Conservation (phyloP, 768 basidiomycete genomes). For the Lactarius indigo region DNA sequence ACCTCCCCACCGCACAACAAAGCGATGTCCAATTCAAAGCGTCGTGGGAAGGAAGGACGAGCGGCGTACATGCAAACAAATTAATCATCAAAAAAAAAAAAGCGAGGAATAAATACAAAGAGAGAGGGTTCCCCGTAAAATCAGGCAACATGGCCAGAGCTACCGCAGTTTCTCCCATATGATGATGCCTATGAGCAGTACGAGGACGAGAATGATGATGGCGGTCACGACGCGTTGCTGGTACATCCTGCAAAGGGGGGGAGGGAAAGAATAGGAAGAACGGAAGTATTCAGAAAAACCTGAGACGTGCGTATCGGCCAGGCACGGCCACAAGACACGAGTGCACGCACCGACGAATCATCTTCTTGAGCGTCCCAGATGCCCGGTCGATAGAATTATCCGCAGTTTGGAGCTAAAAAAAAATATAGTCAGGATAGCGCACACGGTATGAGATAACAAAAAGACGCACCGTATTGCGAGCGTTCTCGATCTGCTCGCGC, state of each 20-base stretch:
- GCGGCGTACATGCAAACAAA: not conserved
- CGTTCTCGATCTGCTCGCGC: slow-evolving; percentile 91
- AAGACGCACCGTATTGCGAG: slow-evolving; percentile 74
- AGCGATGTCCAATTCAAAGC: not conserved
- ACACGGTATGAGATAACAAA: not conserved
- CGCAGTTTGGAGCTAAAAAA: slow-evolving; percentile 71
- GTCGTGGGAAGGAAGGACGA: not conserved
- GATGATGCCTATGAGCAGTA: slow-evolving; percentile 78
- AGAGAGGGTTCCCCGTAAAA: not conserved
- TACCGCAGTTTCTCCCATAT: slow-evolving; percentile 65
- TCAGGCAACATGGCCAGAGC: not conserved
- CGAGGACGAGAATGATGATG: slow-evolving; percentile 79
- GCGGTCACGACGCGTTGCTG: slow-evolving; percentile 89
- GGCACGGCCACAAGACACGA: slow-evolving; percentile 8
- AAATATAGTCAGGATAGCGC: not conserved
- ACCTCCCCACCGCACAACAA: not conserved
- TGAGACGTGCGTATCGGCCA: slow-evolving; percentile 24
- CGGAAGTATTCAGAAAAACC: slow-evolving; percentile 28
- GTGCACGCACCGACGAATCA: slow-evolving; percentile 82
- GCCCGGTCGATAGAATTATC: slow-evolving; percentile 90
- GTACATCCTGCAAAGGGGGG: slow-evolving; percentile 87
- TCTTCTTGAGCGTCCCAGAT: slow-evolving; percentile 87
- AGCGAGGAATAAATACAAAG: slow-evolving; percentile 3
- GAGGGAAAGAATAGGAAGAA: slow-evolving; percentile 22
- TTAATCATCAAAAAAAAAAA: not conserved